These are phyloP conservation scores for Aspergillus bertholletiae DNA, from an alignment of 495 filamentous ascomycete species.

Conservation along the genomic window DNA sequence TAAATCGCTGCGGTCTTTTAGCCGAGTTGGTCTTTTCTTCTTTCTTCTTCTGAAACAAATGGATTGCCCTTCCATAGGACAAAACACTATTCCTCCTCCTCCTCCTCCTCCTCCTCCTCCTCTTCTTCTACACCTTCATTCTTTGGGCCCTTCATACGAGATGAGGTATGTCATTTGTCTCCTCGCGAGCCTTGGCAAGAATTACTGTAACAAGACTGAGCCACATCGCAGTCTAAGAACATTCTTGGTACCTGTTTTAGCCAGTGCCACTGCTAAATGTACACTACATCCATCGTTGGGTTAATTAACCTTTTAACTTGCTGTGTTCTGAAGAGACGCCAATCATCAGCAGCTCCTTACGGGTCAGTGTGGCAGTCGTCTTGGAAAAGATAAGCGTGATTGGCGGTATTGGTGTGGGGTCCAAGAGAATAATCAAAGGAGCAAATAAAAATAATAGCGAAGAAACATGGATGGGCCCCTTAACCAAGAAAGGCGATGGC, in stretches of 20 bases:
- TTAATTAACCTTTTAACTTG: background rate
- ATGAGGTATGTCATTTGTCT: too few species aligned
- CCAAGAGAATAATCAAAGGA: background rate
- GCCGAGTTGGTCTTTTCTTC: background rate
- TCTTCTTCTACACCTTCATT: too few species aligned
- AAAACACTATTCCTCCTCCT: too few species aligned
- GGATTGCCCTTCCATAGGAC: too few species aligned
- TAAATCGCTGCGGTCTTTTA: slow-evolving; percentile 1
- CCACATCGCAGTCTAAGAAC: too few species aligned
- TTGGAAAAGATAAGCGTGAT: slow-evolving; percentile 11
- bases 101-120: too few species aligned
- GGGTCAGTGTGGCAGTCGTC: background rate
- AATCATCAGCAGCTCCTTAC: background rate
- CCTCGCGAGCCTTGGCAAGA: too few species aligned
- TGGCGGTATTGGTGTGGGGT: background rate
- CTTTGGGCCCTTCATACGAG: too few species aligned
- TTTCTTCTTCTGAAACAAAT: background rate
- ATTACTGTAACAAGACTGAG: too few species aligned
- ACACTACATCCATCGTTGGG: too few species aligned
- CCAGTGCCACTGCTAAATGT: background rate
- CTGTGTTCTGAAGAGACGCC: background rate
- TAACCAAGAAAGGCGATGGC: background rate
- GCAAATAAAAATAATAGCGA: background rate
- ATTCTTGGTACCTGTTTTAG: background rate
- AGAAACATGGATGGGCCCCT: background rate